phyloP scores from a whole-genome alignment of 257 asterid genomes.

The Rubia yunnanensis region DNA sequence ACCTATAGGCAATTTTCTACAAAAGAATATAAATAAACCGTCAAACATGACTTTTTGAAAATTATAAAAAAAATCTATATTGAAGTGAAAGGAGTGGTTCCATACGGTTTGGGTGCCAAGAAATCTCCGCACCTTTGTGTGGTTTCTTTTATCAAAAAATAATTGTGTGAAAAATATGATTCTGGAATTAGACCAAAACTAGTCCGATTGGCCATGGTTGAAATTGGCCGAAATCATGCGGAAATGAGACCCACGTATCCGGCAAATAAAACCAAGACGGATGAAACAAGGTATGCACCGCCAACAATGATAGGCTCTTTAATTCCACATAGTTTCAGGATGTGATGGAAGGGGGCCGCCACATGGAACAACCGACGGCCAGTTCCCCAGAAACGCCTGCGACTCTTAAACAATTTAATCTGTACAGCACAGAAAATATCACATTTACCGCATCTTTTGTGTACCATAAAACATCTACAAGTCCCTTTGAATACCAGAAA shows the following conservation, averaged over 20 bases:
- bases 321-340: constrained; percentile 54
- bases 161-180: too few relatives aligned
- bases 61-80: too few relatives aligned
- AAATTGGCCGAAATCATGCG: too few relatives aligned
- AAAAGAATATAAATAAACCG: too few relatives aligned
- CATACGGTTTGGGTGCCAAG: too few relatives aligned
- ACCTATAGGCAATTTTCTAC: too few relatives aligned
- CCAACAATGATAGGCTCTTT: constrained; percentile 59
- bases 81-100: too few relatives aligned
- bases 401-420: constrained; percentile 46
- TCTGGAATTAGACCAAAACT: too few relatives aligned
- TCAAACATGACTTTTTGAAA: too few relatives aligned
- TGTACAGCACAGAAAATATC: constrained; percentile 11
- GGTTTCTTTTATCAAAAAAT: too few relatives aligned
- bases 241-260: constrained; percentile 65
- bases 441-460: background rate
- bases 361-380: constrained; percentile 35
- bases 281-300: constrained; percentile 51
- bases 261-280: constrained; percentile 46
- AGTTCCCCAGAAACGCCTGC: constrained; percentile 31
- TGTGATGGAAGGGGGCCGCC: constrained; percentile 63
- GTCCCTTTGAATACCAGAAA: background rate
- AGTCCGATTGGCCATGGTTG: too few relatives aligned
- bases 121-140: too few relatives aligned
- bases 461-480: background rate